These are phyloP conservation scores for Ganoderma meredithae DNA, from an alignment of 1,284 basidiomycete species.

Conservation along the genomic window DNA sequence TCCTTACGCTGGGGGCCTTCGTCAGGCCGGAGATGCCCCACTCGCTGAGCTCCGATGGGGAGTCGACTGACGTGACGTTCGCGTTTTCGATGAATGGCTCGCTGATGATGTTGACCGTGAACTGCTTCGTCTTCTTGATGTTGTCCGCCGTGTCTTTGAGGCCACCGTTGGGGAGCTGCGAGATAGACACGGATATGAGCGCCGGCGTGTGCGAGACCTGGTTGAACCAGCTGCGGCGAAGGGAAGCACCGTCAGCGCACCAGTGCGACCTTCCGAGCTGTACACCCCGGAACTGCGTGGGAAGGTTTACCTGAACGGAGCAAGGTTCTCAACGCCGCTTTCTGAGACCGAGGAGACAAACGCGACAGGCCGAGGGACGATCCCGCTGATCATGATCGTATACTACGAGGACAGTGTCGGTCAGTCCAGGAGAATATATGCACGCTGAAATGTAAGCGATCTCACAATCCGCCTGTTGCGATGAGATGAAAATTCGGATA, in stretches of 20 bases:
- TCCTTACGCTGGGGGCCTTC: conserved; percentile 58
- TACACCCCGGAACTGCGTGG: neutral
- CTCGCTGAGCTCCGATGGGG: conserved; percentile 71
- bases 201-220: conserved; percentile 72
- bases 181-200: conserved; percentile 67
- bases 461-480: conserved; percentile 28
- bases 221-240: conserved; percentile 59
- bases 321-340: conserved; percentile 68
- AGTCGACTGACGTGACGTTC: conserved; percentile 72
- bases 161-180: conserved; percentile 47
- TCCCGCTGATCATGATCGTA: conserved; percentile 67
- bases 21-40: conserved; percentile 81
- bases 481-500: neutral
- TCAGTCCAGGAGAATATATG: neutral
- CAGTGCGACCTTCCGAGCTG: neutral
- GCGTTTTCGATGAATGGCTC: conserved; percentile 79
- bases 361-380: conserved; percentile 78
- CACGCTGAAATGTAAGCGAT: neutral
- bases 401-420: conserved; percentile 29
- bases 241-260: neutral
- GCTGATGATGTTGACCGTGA: conserved; percentile 80
- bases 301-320: conserved; percentile 62
- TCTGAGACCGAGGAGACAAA: conserved; percentile 71
- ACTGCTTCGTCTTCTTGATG: conserved; percentile 71
- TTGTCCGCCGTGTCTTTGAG: conserved; percentile 75